phyloP scores from a whole-genome alignment of 306 rosid genomes.

The Citrullus colocynthis region DNA sequence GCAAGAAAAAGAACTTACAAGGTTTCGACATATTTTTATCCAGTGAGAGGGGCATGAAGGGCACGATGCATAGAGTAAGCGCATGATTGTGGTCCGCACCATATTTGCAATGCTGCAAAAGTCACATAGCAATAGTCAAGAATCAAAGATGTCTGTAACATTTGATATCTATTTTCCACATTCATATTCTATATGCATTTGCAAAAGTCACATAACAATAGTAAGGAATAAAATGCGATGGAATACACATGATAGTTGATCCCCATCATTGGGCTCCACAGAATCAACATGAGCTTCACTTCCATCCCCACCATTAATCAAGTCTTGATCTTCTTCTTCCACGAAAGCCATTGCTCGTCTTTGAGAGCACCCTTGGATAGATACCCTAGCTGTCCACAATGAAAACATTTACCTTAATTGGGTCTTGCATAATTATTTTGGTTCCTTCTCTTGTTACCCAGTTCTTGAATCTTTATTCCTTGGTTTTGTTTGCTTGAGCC shows the following conservation, averaged over 20 bases:
- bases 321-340: neutral
- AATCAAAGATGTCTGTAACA: neutral
- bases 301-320: neutral
- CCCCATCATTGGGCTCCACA: neutral
- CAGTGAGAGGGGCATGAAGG: constrained; percentile 81
- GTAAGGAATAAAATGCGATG: no score
- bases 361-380: neutral
- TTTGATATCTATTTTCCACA: neutral
- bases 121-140: neutral
- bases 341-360: no score
- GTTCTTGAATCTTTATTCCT: no score
- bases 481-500: no score
- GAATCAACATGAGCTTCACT: neutral
- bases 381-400: neutral
- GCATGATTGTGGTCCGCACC: constrained; percentile 65
- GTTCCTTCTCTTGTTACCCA: no score
- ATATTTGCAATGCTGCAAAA: constrained; percentile 65
- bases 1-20: constrained; percentile 41
- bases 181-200: neutral
- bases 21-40: constrained; percentile 77
- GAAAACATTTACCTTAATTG: no score
- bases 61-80: constrained; percentile 83
- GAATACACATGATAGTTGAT: no score
- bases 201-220: no score
- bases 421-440: no score